phyloP scores from a whole-genome alignment of 768 basidiomycete species.

The Cystofilobasidium macerans region DNA sequence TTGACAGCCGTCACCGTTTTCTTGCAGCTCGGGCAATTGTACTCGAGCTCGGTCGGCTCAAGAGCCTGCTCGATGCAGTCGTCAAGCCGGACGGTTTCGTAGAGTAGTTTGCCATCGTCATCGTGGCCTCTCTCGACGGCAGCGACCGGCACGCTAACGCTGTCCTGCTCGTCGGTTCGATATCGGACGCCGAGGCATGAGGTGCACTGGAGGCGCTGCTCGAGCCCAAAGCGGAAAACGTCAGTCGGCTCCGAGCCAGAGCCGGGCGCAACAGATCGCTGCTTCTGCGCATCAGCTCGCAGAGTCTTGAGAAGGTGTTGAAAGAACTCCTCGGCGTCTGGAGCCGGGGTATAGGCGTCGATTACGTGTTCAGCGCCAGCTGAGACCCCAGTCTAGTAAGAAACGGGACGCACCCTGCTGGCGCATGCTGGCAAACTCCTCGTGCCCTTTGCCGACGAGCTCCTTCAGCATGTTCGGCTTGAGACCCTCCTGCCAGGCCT shows the following conservation, averaged over 20 bases:
- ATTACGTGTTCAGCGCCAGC: not conserved
- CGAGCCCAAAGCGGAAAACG: slow-evolving; percentile 66
- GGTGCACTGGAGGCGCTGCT: slow-evolving; percentile 74
- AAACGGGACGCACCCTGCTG: slow-evolving; percentile 49
- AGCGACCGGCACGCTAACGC: slow-evolving; percentile 69
- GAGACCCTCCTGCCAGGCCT: slow-evolving; percentile 66
- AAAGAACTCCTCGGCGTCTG: slow-evolving; percentile 87
- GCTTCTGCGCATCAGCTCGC: slow-evolving; percentile 35
- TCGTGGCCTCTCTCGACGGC: slow-evolving; percentile 46
- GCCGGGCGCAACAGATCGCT: not conserved
- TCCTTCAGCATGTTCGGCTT: slow-evolving; percentile 74
- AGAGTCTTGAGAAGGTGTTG: slow-evolving; percentile 64
- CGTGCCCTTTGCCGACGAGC: slow-evolving; percentile 81
- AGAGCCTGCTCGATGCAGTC: slow-evolving; percentile 42
- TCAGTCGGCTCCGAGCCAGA: slow-evolving; percentile 52
- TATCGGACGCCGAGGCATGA: slow-evolving; percentile 74
- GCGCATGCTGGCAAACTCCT: slow-evolving; percentile 88
- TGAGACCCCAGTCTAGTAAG: too few relatives aligned
- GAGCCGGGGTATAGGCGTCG: not conserved
- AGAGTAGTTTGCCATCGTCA: slow-evolving; percentile 54
- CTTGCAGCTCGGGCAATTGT: slow-evolving; percentile 57
- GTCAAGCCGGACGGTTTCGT: slow-evolving; percentile 35
- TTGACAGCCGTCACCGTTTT: slow-evolving; percentile 59
- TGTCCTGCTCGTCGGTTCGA: slow-evolving; percentile 60
- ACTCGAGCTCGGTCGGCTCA: slow-evolving; percentile 55